Conservation (phyloP, 2,329 filamentous ascomycete species). For the Botryotinia calthae region DNA sequence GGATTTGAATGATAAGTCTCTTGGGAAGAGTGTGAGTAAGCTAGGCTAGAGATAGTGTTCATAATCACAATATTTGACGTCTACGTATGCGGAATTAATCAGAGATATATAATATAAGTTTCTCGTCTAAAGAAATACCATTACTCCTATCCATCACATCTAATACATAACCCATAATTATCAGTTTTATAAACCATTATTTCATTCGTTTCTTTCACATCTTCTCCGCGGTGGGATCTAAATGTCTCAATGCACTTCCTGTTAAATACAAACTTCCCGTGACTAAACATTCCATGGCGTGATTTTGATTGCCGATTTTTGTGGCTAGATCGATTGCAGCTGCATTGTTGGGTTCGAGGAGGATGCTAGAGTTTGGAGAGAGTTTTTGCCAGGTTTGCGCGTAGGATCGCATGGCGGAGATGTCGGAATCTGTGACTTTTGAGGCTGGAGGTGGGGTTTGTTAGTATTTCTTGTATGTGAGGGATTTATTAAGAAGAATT, state of each 20-base stretch:
- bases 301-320: constrained; percentile 35
- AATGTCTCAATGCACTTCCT: constrained; percentile 43
- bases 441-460: background rate
- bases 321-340: constrained; percentile 51
- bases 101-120: background rate
- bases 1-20: accelerated
- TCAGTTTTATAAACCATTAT: too few species aligned
- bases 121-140: background rate
- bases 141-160: background rate
- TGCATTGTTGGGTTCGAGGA: constrained; percentile 51
- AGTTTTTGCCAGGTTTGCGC: constrained; percentile 25
- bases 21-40: background rate
- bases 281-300: constrained; percentile 43
- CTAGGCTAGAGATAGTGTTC: background rate
- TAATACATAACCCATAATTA: background rate
- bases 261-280: constrained; percentile 62
- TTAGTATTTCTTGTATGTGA: background rate
- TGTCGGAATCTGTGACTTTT: constrained; percentile 12
- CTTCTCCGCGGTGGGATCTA: constrained; percentile 7
- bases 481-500: accelerated
- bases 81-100: background rate
- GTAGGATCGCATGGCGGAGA: constrained; percentile 21
- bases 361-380: constrained; percentile 23
- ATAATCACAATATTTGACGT: background rate
- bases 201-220: background rate